Percentiles rank a stretch among this genome's conserved stretches.
phyloP scores from a whole-genome alignment of 176 grass and related monocot species.

The Areca catechu region DNA sequence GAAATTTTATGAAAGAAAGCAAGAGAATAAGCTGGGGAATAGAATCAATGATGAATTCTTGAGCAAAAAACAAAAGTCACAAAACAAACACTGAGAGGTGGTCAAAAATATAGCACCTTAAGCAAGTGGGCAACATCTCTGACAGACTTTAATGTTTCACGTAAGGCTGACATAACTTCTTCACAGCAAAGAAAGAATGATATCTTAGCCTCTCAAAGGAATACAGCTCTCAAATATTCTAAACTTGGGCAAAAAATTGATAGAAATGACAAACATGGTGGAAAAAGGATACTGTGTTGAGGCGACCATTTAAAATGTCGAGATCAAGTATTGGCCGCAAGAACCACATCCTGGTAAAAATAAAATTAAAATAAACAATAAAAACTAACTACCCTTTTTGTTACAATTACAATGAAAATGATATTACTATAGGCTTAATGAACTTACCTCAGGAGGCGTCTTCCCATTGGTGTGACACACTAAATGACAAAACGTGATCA shows the following conservation, averaged over 20 bases:
- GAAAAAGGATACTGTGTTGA: conserved; percentile 84
- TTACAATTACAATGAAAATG: conserved; percentile 5
- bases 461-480: conserved; percentile 97
- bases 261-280: neutral
- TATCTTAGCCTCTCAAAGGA: conserved; percentile 62
- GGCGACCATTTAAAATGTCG: conserved; percentile 71
- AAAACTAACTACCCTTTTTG: neutral
- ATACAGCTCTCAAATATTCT: conserved; percentile 17
- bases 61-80: too few relatives aligned
- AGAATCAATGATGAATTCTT: too few relatives aligned
- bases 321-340: conserved; percentile 84
- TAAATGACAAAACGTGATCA: conserved; percentile 32
- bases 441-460: conserved; percentile 57
- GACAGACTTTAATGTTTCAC: conserved; percentile 80
- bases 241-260: too few relatives aligned
- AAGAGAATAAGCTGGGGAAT: too few relatives aligned
- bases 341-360: conserved; percentile 64
- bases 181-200: conserved; percentile 94
- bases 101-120: conserved; percentile 39
- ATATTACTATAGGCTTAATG: conserved; percentile 17
- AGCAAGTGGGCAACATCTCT: conserved; percentile 93
- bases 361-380: conserved; percentile 23
- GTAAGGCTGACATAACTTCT: conserved; percentile 82
- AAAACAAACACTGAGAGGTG: neutral
- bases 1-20: too few relatives aligned